phyloP scores from a whole-genome alignment of 2,329 filamentous ascomycete genomes.

The Paecilomyces formosus region DNA sequence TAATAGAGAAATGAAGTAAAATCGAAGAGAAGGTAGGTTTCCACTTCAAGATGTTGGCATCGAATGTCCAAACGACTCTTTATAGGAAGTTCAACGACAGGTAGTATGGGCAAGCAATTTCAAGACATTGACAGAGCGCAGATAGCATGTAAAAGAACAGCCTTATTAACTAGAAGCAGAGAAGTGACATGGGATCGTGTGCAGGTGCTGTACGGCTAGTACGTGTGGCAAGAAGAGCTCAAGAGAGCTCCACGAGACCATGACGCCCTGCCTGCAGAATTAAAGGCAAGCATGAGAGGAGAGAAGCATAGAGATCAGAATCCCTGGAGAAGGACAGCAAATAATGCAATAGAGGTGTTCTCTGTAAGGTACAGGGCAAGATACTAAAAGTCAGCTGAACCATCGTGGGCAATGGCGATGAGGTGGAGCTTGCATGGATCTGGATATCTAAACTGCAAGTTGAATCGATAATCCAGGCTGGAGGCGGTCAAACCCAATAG shows the following conservation, averaged over 20 bases:
- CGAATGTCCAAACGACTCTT: neutral
- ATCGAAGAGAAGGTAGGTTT: neutral
- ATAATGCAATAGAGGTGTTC: conserved; percentile 3
- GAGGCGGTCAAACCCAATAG: neutral
- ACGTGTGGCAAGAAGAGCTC: conserved; percentile 9
- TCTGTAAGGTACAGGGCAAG: conserved; percentile 2
- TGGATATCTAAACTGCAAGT: neutral
- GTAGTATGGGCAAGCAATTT: neutral
- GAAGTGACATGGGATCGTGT: neutral
- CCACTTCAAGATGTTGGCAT: neutral
- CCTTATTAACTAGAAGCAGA: neutral
- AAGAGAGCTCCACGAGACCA: conserved; percentile 20
- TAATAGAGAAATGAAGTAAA: neutral
- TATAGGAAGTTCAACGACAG: neutral
- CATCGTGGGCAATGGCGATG: neutral
- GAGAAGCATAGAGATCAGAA: neutral
- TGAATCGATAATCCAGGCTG: neutral
- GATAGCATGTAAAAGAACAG: neutral
- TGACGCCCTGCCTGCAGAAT: conserved; percentile 9
- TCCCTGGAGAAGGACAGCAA: conserved; percentile 1
- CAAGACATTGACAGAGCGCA: neutral
- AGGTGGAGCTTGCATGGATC: conserved; percentile 4
- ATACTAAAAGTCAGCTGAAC: neutral
- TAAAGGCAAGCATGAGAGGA: neutral
- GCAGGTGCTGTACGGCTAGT: neutral